Percentiles rank a stretch among this genome's conserved stretches.
Conservation (phyloP, 2,329 filamentous ascomycete species). For the Claviceps africana region DNA sequence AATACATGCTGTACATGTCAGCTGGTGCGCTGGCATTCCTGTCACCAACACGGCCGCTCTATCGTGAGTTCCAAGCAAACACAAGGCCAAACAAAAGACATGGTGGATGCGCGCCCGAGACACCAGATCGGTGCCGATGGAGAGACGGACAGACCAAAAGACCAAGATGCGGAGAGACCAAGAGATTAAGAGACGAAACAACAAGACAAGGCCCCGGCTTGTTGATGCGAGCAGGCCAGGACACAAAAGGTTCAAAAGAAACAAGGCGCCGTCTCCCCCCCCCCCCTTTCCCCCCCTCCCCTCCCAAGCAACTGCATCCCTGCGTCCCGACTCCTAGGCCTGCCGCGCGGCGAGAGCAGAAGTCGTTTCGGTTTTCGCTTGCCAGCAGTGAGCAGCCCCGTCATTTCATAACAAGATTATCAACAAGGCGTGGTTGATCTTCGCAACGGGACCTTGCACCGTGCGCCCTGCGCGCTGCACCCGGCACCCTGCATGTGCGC, state of each 20-base stretch:
- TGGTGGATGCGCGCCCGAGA: neutral
- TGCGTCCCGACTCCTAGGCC: neutral
- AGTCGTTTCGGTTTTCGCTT: slow-evolving; percentile 2
- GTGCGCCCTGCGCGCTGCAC: too few relatives aligned
- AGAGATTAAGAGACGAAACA: neutral
- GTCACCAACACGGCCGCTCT: neutral
- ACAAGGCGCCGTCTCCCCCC: too few relatives aligned
- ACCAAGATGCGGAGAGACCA: neutral
- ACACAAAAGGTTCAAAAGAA: too few relatives aligned
- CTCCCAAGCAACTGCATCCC: too few relatives aligned
- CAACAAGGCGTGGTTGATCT: neutral
- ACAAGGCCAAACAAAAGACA: neutral
- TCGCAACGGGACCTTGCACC: too few relatives aligned
- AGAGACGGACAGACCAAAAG: neutral
- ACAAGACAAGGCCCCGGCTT: neutral
- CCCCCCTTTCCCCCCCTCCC: too few relatives aligned
- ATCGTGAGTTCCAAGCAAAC: slow-evolving; percentile 1
- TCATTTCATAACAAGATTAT: neutral
- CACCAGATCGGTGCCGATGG: neutral
- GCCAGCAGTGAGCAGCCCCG: neutral
- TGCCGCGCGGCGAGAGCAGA: neutral
- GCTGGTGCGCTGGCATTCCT: neutral
- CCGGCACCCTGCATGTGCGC: too few relatives aligned
- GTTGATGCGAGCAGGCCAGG: neutral
- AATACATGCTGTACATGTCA: too few relatives aligned